Evolutionary conservation across 208 protist species (phyloP).

Genomic region (Trypanosomatidae sp.): DNA sequence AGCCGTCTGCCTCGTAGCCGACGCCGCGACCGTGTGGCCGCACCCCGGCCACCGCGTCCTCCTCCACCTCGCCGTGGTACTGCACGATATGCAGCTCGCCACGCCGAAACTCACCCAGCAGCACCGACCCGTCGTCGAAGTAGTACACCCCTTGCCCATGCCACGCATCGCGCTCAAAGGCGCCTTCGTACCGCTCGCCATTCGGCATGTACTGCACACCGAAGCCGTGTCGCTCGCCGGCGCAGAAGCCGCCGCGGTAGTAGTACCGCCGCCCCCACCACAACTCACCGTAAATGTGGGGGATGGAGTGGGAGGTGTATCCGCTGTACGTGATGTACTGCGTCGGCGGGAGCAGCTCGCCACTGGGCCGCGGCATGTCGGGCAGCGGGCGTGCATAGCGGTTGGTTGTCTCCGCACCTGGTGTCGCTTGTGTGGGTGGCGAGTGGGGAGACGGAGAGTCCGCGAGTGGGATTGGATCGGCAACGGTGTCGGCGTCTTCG

Average conservation of each 20-base stretch:
- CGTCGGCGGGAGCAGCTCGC: slow-evolving; percentile 11
- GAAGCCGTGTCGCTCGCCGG: slow-evolving; percentile 66
- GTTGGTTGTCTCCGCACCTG: no score
- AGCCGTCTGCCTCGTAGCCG: slow-evolving; percentile 32
- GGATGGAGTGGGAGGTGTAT: slow-evolving; percentile 58
- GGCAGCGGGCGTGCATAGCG: no score
- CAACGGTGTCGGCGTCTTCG: no score
- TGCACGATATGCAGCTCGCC: slow-evolving; percentile 35
- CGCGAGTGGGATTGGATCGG: no score
- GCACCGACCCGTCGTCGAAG: slow-evolving; percentile 57
- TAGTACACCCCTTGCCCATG: slow-evolving; percentile 64
- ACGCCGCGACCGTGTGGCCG: slow-evolving; percentile 66
- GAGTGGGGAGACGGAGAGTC: no score
- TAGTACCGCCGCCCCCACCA: slow-evolving; percentile 70
- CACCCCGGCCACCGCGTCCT: slow-evolving; percentile 13
- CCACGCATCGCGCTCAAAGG: slow-evolving; percentile 59
- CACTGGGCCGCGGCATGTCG: not conserved
- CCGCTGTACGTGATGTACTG: slow-evolving; percentile 71
- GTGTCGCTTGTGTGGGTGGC: no score
- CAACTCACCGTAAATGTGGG: slow-evolving; percentile 76
- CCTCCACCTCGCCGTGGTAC: slow-evolving; percentile 82
- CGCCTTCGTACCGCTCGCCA: slow-evolving; percentile 72
- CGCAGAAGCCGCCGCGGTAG: slow-evolving; percentile 64
- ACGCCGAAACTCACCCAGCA: slow-evolving; percentile 57
- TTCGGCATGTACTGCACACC: slow-evolving; percentile 64